Percentiles rank a stretch among this genome's conserved stretches.
Conservation (phyloP, 2,329 filamentous ascomycete genomes). For the Phaeophleospora eucalypticola region DNA sequence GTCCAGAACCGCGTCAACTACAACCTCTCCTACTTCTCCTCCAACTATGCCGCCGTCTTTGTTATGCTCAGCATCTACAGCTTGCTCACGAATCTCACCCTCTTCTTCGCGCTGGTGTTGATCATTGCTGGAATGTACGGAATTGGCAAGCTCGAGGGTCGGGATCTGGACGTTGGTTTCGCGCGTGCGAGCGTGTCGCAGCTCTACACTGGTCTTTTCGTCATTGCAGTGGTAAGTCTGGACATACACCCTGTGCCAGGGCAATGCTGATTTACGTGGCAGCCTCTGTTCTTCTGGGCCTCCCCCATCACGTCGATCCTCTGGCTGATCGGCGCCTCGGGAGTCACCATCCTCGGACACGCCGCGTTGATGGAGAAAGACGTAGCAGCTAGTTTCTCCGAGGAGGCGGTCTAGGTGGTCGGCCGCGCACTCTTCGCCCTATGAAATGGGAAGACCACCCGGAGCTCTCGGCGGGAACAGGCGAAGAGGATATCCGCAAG, state of each 20-base stretch:
- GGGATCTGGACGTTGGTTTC: slow-evolving; percentile 80
- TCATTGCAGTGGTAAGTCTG: slow-evolving; percentile 60
- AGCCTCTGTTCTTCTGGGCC: slow-evolving; percentile 75
- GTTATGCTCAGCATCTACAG: slow-evolving; percentile 95
- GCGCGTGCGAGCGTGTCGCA: slow-evolving; percentile 84
- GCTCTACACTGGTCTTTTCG: slow-evolving; percentile 83
- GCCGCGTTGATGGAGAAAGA: slow-evolving; percentile 46
- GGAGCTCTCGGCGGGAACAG: slow-evolving; percentile 58
- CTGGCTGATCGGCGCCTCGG: slow-evolving; percentile 94
- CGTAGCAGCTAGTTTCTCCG: slow-evolving; percentile 99
- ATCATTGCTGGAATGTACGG: slow-evolving; percentile 82
- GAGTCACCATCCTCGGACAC: slow-evolving; percentile 90
- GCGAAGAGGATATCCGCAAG: slow-evolving; percentile 40
- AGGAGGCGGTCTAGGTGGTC: slow-evolving; percentile 99
- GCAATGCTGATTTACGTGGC: too few species aligned
- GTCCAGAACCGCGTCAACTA: slow-evolving; percentile 92
- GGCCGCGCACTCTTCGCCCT: slow-evolving; percentile 85
- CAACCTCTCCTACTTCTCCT: slow-evolving; percentile 95
- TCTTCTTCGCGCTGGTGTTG: slow-evolving; percentile 90
- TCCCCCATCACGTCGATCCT: slow-evolving; percentile 80
- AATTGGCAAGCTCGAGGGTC: slow-evolving; percentile 84
- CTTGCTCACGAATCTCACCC: slow-evolving; percentile 76
- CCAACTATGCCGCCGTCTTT: slow-evolving; percentile 95
- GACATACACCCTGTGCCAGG: too few species aligned
- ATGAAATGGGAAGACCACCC: slow-evolving; percentile 99